Evolutionary conservation across 2,329 filamentous ascomycete species (phyloP), one percentile per base, ranked within the genome.

Genomic region (Fusarium musae): DNA sequence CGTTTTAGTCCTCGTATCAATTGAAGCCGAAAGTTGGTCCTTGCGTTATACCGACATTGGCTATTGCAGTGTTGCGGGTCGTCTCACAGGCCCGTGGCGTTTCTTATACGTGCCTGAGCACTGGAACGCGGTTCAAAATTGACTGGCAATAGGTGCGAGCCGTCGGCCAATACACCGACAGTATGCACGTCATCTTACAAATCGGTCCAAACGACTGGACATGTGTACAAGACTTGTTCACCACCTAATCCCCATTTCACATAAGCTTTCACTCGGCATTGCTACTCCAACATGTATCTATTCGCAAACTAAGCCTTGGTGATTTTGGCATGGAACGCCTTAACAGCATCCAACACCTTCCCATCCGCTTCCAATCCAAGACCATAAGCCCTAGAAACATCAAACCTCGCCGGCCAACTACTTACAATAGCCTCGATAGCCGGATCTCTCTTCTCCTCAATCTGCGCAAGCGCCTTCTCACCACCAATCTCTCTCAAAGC

Each of bases 361-460:
- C 83, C 82, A 77, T 90, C 88, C 1, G 82, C 81, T 49, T 81
- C 78, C 57, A 89, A 84, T 0, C 88, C 88, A 57, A 93, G 78
- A 5, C 82, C 79, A 66, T 84, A 82, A 17, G 90, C 91, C 65
- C 86, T 85, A 2, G 82, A 78, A 8, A 83, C 85, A 63, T 88
- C 84, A 63, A 89, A 87, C 28, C 81, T 80, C 8, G 85, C 82
- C 11, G 87, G 87, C 88, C 88, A 90, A 42, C 84, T 85, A 61
- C 83, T 83, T 12, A 90, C 85, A 65, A 90, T 87, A 26, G 80
- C 81, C 74, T 87, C 83, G 13, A 86, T 79, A 34, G 82, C 81
- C 23, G 83, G 80, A 60, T 88, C 85, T 42, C 83, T 83, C 71
- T 84, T 82, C 74, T 89, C 74, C 63, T 84, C 82, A 16, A 89